A percentile compares a stretch with the other conserved stretches of the same genome.
Evolutionary conservation across 2,329 filamentous ascomycete species (phyloP).

Genomic region (Pestalotiopsis fici): DNA sequence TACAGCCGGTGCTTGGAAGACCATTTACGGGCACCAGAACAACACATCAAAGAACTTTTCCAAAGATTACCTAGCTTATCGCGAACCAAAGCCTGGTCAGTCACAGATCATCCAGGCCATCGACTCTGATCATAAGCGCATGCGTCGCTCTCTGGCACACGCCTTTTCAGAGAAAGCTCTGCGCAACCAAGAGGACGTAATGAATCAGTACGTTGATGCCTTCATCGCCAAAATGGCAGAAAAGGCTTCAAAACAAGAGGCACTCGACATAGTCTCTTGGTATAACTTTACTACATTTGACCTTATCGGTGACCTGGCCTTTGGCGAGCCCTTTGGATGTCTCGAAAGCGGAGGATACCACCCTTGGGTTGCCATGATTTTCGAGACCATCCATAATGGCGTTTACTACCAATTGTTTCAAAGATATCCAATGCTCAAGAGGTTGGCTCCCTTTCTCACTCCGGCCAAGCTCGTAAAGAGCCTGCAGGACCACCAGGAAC

Average conservation of each 20-base stretch:
- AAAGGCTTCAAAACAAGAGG: neutral
- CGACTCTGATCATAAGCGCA: slow-evolving; percentile 10
- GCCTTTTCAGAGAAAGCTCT: slow-evolving; percentile 17
- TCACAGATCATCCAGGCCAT: neutral
- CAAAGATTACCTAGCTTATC: neutral
- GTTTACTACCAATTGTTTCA: neutral
- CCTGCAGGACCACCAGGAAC: neutral
- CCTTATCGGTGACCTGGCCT: slow-evolving; percentile 6
- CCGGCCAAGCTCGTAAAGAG: neutral
- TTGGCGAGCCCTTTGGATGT: slow-evolving; percentile 4
- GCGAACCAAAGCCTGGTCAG: neutral
- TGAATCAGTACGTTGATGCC: slow-evolving; percentile 16
- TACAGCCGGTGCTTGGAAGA: neutral
- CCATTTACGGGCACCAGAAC: neutral
- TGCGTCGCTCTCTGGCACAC: slow-evolving; percentile 13
- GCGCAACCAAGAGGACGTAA: slow-evolving; percentile 16
- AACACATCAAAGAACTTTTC: neutral
- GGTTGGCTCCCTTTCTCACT: neutral
- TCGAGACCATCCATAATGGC: neutral
- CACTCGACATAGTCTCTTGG: neutral
- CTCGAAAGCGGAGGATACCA: neutral
- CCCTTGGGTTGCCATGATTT: neutral
- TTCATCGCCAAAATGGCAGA: neutral
- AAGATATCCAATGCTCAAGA: neutral
- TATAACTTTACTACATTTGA: slow-evolving; percentile 6